These are phyloP conservation scores for Botrytis porri DNA, from an alignment of 2,329 filamentous ascomycete species.

Conservation along the genomic window DNA sequence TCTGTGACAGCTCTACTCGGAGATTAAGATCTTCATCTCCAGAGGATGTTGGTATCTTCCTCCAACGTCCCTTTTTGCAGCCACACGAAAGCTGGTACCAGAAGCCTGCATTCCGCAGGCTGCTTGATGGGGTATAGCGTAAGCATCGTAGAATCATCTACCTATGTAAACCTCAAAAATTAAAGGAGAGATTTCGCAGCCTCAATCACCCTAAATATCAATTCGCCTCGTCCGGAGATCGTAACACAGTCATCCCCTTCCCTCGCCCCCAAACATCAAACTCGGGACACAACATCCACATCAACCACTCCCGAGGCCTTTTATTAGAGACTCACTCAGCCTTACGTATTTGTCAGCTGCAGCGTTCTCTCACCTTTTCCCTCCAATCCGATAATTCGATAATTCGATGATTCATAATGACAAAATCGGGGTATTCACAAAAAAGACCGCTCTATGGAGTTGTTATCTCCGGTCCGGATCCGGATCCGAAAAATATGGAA, in stretches of 20 bases:
- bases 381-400: background rate
- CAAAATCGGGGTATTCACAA: background rate
- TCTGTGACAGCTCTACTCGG: background rate
- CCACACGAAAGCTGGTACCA: background rate
- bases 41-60: background rate
- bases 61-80: background rate
- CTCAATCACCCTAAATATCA: background rate
- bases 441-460: background rate
- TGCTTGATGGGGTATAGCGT: background rate
- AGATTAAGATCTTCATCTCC: background rate
- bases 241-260: background rate
- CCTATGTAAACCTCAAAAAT: accelerated
- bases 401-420: background rate
- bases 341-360: background rate
- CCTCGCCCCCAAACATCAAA: background rate
- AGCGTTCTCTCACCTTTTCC: background rate
- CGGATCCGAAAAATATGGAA: slow-evolving; percentile 1
- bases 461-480: background rate
- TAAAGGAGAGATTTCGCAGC: background rate
- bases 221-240: background rate
- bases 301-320: background rate
- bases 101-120: background rate
- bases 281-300: background rate
- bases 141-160: background rate
- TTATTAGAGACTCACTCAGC: background rate